These are phyloP conservation scores for Mycena sanguinolenta DNA, from an alignment of 768 basidiomycete species.

Conservation along the genomic window DNA sequence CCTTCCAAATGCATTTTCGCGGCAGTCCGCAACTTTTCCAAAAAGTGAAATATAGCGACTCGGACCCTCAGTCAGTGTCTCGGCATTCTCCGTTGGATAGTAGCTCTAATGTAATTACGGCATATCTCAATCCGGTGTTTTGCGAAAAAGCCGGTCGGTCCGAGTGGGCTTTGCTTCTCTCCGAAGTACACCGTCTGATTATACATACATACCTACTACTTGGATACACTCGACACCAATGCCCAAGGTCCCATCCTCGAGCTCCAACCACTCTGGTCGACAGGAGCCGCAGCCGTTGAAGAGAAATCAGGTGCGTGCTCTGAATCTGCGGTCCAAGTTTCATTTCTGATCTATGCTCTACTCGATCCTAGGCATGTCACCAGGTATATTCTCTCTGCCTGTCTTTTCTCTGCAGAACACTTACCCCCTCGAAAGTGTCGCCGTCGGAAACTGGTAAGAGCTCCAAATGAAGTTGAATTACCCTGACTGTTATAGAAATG, in stretches of 20 bases:
- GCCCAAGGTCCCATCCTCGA: constrained; percentile 52
- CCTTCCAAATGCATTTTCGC: no score
- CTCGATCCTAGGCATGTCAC: constrained; percentile 61
- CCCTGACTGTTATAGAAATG: constrained; percentile 65
- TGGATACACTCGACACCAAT: no score
- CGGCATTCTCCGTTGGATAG: no score
- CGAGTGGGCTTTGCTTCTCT: no score
- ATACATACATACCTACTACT: no score
- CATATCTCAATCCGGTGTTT: no score
- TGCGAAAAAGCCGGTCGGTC: no score
- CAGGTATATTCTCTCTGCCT: constrained; percentile 52
- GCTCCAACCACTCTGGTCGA: constrained; percentile 48
- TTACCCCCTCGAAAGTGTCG: constrained; percentile 66
- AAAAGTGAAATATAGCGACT: no score
- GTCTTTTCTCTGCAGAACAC: constrained; percentile 9
- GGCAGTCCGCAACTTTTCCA: no score
- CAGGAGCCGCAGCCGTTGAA: constrained; percentile 57
- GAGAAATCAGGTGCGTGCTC: constrained; percentile 61
- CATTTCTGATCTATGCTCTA: background rate
- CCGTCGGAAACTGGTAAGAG: constrained; percentile 73
- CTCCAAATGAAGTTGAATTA: constrained; percentile 13
- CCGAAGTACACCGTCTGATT: background rate
- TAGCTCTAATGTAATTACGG: no score
- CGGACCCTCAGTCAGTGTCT: no score
- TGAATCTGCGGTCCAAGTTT: background rate